A percentile compares a stretch with the other conserved stretches of the same genome.
These are phyloP conservation scores for Picochlorum costavermella DNA, from an alignment of 139 green algal genomes.

Conservation along the genomic window DNA sequence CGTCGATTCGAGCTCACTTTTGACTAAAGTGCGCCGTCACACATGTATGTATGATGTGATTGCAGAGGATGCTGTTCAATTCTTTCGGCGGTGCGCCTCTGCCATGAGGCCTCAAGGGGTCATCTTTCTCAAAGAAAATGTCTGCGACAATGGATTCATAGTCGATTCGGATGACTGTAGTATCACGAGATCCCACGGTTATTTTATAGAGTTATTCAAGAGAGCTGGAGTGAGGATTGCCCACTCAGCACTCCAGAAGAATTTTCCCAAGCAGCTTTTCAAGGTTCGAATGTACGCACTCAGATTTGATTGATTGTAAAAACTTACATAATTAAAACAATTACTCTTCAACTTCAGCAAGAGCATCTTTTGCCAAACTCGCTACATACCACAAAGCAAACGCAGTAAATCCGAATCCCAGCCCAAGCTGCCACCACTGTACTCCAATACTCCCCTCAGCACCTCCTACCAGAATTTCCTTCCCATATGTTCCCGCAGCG, in stretches of 20 bases:
- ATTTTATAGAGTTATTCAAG: slow-evolving; percentile 27
- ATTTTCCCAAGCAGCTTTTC: slow-evolving; percentile 29
- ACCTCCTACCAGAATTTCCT: slow-evolving; percentile 9
- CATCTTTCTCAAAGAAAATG: slow-evolving; percentile 94
- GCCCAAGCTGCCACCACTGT: slow-evolving; percentile 37
- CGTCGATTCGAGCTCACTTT: slow-evolving; percentile 7
- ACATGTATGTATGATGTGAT: not conserved
- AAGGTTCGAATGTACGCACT: slow-evolving; percentile 30
- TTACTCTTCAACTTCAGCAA: slow-evolving; percentile 46
- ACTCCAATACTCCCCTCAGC: not conserved
- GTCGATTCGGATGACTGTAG: slow-evolving; percentile 84
- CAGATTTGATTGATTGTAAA: not conserved
- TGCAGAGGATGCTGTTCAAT: slow-evolving; percentile 54
- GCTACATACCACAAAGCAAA: slow-evolving; percentile 62
- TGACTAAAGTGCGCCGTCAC: too few relatives aligned
- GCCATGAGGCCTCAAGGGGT: slow-evolving; percentile 68
- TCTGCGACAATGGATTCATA: slow-evolving; percentile 69
- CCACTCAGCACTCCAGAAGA: slow-evolving; percentile 21
- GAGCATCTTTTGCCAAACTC: slow-evolving; percentile 50
- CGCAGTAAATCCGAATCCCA: slow-evolving; percentile 46
- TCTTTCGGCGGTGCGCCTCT: slow-evolving; percentile 55
- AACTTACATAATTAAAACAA: too few relatives aligned
- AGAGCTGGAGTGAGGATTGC: slow-evolving; percentile 15
- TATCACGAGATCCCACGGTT: slow-evolving; percentile 58
- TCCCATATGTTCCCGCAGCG: slow-evolving; percentile 35